These are phyloP conservation scores for Entonaema liquescens DNA, from an alignment of 495 filamentous ascomycete genomes.

Conservation along the genomic window DNA sequence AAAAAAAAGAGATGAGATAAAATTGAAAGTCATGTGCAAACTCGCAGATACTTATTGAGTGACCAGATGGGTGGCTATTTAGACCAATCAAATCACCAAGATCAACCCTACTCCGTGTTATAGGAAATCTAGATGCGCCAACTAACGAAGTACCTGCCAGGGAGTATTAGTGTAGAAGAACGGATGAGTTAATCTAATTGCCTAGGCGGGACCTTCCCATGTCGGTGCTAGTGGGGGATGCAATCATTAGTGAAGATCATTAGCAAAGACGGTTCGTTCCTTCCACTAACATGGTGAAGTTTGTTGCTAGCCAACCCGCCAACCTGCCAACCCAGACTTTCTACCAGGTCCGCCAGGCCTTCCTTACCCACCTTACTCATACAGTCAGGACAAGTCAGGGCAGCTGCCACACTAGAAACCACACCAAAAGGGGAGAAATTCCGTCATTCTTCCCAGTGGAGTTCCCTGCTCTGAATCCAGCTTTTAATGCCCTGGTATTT, in stretches of 20 bases:
- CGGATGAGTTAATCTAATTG: constrained; percentile 6
- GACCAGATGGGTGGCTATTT: background rate
- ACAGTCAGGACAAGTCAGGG: background rate
- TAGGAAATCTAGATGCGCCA: constrained; percentile 5
- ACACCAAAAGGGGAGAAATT: constrained; percentile 34
- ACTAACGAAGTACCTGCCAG: constrained; percentile 10
- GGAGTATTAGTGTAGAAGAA: constrained; percentile 17
- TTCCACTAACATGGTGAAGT: constrained; percentile 1
- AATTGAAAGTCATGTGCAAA: background rate
- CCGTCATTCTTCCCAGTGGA: constrained; percentile 38
- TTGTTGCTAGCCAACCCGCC: background rate
- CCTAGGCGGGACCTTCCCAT: constrained; percentile 29
- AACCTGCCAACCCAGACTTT: no score
- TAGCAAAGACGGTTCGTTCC: constrained; percentile 7
- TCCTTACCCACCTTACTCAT: background rate
- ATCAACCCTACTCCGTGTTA: background rate
- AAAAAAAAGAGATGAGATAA: background rate
- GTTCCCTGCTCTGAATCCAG: constrained; percentile 26
- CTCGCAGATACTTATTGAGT: background rate
- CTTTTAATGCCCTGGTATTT: constrained; percentile 20
- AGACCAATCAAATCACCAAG: background rate
- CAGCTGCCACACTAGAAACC: background rate
- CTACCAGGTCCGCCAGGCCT: background rate
- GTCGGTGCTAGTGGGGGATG: constrained; percentile 30
- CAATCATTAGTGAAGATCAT: constrained; percentile 27